Conservation (phyloP, 768 basidiomycete species). For the Boletus eberwhitei region DNA sequence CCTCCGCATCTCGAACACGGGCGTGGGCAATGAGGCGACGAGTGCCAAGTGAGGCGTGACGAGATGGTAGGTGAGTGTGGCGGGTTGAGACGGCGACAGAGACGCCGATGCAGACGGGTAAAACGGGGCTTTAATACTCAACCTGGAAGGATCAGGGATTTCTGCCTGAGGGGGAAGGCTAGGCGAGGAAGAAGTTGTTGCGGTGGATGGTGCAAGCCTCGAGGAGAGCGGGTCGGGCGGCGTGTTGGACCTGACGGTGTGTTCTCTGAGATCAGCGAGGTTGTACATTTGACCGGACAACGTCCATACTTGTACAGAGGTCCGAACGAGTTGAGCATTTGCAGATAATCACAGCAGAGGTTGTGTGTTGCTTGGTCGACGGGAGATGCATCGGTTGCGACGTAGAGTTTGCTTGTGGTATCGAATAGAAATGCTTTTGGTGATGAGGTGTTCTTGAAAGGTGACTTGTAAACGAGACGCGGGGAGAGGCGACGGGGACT, state of each 20-base stretch:
- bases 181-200: background rate
- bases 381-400: slow-evolving; percentile 92
- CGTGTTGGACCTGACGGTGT: slow-evolving; percentile 20
- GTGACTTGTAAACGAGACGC: background rate
- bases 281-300: background rate
- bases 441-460: slow-evolving; percentile 76
- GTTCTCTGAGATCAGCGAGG: slow-evolving; percentile 4
- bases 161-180: background rate
- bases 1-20: slow-evolving; percentile 66
- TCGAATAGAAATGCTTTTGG: slow-evolving; percentile 95
- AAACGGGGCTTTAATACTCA: slow-evolving; percentile 45
- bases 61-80: slow-evolving; percentile 82
- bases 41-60: slow-evolving; percentile 71
- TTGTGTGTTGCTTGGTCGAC: slow-evolving; percentile 87
- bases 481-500: slow-evolving; percentile 16
- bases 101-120: slow-evolving; percentile 69
- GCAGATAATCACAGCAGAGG: slow-evolving; percentile 87
- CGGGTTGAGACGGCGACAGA: slow-evolving; percentile 52
- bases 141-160: background rate
- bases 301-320: slow-evolving; percentile 72
- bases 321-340: slow-evolving; percentile 82
- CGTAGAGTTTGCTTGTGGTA: slow-evolving; percentile 74
- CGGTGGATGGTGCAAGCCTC: slow-evolving; percentile 9
- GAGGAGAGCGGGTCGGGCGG: slow-evolving; percentile 3
- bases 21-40: slow-evolving; percentile 69